Evolutionary conservation across 371 early-diverging fungal genomes (phyloP), one percentile per base, ranked within the genome.

Genomic region (Syncephalis plumigaleata): DNA sequence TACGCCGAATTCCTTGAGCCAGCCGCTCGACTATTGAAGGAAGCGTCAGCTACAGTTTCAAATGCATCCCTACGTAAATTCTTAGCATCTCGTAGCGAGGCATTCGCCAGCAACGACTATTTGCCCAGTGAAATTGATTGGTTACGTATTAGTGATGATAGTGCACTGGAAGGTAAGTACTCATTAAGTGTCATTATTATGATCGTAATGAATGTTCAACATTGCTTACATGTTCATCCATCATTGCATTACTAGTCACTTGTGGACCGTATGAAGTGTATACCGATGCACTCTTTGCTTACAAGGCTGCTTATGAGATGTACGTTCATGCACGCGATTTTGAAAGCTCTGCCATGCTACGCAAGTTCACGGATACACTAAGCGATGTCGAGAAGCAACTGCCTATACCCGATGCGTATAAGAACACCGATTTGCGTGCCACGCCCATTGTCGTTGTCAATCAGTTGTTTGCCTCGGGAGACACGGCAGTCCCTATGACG

Each of bases 361-460:
- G 73, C 43, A 79, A 75, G 55, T 86, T 84, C 55, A 73, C 79
- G 2, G 61, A 67, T 50, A 61, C 66, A 31, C 63, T 86, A 51
- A 71, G 78, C 50, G 68, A 69, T 21, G 75, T 83, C 18, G 86
- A 85, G 51, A 65, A 72, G 37, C 68, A 71, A 42, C 57, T 85
- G 50, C 86, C 86, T 5, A 68, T 85, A 1, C 83, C 83, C 13
- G 76, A 71, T n/a, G 55, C 66, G 39, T 81, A 84, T 58, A 73
- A 71, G 42, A 79, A 83, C 60, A 63, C 56, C 40, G 67, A 77
- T 8, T 56, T 85, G 37, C 65, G 68, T 0, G 71, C 77, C 27
- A 78, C 86, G 13, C 81, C 84, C 20, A 85, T 85, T 49, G 73
- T 79, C 37, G 83, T 84, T 13, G 84, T 84, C 49, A 81, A 85